Evolutionary conservation across 495 filamentous ascomycete species (phyloP), one percentile per base, ranked within the genome.

Genomic region (Darksidea phi): DNA sequence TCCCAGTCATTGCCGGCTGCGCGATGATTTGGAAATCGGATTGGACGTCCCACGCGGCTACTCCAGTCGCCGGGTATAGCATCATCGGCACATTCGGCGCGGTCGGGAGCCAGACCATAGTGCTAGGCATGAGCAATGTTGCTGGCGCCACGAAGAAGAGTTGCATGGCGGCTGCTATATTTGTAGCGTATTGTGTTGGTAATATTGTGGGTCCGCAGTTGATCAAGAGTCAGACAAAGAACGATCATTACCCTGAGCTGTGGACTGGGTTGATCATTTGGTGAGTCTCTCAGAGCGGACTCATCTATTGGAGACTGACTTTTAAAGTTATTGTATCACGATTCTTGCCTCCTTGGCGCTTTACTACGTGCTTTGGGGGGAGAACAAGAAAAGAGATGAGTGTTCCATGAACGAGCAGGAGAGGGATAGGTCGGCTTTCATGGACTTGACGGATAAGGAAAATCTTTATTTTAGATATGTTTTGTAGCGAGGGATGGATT

Each of bases 81-180:
- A 74, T 90, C 18, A 85, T 86, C 28, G 86, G 88, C 0, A 86
- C 86, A 67, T 88, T 88, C 48, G 88, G 85, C 0, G 83, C 79
- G 0, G 83, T 86, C 0, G 84, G 86, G 0, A 83, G 79, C 25
- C 72, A 89, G 26, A 83, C 84, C 45, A 86, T 90, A 54, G 84
- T 80, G 0, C 64, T 88, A 1, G 86, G 86, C 0, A 88, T 87
- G 70, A 80, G 81, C 17, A 90, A 91, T 63, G 82, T 91, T 0
- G 88, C 88, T 0, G 88, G 88, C 0, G 82, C 86, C 17, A 91
- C 87, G 6, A 93, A 93, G 72, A 90, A 90, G 75, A 84, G 82
- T 55, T 79, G 85, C 61, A 89, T 85, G 77, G 84, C 86, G 0
- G 83, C 85, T 0, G 83, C 83, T 1, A 86, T 88, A 25, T 91